A percentile compares a stretch with the other conserved stretches of the same genome.
Evolutionary conservation across 768 basidiomycete species (phyloP).

Genomic region (Hemileccinum rubropunctum): DNA sequence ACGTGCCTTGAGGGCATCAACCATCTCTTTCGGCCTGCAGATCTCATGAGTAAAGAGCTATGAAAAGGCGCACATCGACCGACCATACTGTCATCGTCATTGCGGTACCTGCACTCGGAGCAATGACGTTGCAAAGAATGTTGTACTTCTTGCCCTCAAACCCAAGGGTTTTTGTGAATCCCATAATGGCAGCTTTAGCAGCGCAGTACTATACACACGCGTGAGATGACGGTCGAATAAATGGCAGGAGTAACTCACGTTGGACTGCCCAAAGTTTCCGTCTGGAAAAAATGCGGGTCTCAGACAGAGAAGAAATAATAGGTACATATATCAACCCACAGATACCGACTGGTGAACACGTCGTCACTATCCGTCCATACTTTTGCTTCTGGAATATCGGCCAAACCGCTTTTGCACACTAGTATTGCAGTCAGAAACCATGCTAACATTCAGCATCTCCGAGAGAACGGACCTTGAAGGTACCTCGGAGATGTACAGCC

Average conservation of each 20-base stretch:
- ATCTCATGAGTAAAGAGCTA: background rate
- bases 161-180: too few species aligned
- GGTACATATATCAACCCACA: conserved; percentile 50
- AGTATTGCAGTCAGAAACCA: conserved; percentile 1
- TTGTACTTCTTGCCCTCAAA: conserved; percentile 44
- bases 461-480: conserved; percentile 64
- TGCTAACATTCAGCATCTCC: background rate
- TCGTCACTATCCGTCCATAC: conserved; percentile 93
- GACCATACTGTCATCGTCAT: conserved; percentile 85
- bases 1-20: conserved; percentile 81
- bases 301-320: background rate
- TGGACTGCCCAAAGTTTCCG: conserved; percentile 94
- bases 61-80: background rate
- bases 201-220: conserved; percentile 38
- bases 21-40: conserved; percentile 74
- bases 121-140: conserved; percentile 86
- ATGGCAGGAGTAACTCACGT: conserved; percentile 41
- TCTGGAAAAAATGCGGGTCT: conserved; percentile 42
- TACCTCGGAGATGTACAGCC: conserved; percentile 85
- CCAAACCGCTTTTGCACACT: conserved; percentile 96
- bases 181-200: conserved; percentile 80
- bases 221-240: background rate
- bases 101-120: conserved; percentile 85
- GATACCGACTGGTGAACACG: conserved; percentile 89
- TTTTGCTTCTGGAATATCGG: conserved; percentile 95